Conservation (phyloP, 1,284 basidiomycete genomes). For the Crucibulum cyathiforme region DNA sequence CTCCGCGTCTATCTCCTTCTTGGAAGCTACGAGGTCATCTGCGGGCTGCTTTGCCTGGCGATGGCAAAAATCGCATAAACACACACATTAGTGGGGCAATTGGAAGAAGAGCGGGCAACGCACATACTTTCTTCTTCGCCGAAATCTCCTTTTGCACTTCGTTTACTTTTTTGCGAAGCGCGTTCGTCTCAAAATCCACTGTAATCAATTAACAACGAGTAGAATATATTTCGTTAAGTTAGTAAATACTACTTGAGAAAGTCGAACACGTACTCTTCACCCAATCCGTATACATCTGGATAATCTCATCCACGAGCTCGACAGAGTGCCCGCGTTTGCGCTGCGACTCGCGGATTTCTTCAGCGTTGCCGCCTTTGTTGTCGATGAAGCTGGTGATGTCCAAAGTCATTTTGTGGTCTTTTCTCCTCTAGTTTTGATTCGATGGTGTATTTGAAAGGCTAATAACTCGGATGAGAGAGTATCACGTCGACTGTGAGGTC, state of each 20-base stretch:
- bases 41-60: slow-evolving; percentile 88
- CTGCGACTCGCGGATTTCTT: slow-evolving; percentile 92
- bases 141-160: slow-evolving; percentile 93
- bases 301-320: slow-evolving; percentile 93
- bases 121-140: slow-evolving; percentile 85
- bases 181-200: slow-evolving; percentile 89
- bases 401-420: slow-evolving; percentile 61
- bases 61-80: background rate
- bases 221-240: background rate
- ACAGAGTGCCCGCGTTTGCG: slow-evolving; percentile 88
- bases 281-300: slow-evolving; percentile 93
- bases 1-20: slow-evolving; percentile 81
- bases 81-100: background rate
- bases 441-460: no score
- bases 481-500: no score
- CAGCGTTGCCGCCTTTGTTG: slow-evolving; percentile 94
- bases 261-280: slow-evolving; percentile 74
- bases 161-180: slow-evolving; percentile 84
- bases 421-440: no score
- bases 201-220: background rate
- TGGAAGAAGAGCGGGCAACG: background rate
- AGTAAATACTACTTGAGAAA: background rate
- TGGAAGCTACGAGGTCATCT: slow-evolving; percentile 82
- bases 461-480: no score
- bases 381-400: slow-evolving; percentile 82